These are phyloP conservation scores for Zelonia costaricensis DNA, from an alignment of 208 protist species.

Conservation along the genomic window DNA sequence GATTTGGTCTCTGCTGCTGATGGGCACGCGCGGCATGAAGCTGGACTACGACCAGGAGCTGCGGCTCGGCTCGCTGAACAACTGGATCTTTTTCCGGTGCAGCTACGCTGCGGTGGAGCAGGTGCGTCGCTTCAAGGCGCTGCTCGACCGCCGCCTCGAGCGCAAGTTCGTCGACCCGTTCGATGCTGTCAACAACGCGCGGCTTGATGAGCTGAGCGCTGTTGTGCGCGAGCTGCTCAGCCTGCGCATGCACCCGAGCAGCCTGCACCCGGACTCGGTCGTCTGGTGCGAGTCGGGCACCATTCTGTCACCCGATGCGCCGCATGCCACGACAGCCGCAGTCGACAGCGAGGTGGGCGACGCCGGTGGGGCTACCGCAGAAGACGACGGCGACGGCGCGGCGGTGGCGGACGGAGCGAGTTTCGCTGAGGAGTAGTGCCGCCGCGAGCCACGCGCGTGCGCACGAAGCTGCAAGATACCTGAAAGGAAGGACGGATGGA, in stretches of 20 bases:
- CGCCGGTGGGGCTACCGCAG: too few relatives aligned
- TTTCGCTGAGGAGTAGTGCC: too few relatives aligned
- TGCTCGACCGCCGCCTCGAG: constrained; percentile 50
- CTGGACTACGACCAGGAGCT: constrained; percentile 61
- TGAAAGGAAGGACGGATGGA: too few relatives aligned
- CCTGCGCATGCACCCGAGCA: constrained; percentile 49
- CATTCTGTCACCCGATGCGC: constrained; percentile 38
- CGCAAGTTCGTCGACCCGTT: constrained; percentile 59
- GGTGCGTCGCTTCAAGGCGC: constrained; percentile 60
- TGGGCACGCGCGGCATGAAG: constrained; percentile 43
- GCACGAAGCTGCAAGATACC: too few relatives aligned
- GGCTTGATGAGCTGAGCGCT: constrained; percentile 53
- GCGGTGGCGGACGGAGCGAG: neutral
- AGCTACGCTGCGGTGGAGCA: constrained; percentile 50
- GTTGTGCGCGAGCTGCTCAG: constrained; percentile 67
- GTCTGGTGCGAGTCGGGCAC: constrained; percentile 60
- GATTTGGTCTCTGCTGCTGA: constrained; percentile 77
- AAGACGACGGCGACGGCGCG: too few relatives aligned
- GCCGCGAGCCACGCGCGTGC: too few relatives aligned
- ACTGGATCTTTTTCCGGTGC: constrained; percentile 79
- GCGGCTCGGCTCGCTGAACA: constrained; percentile 57
- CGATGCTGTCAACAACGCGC: constrained; percentile 60
- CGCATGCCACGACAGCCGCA: neutral
- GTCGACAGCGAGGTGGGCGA: constrained; percentile 3
- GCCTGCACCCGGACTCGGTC: constrained; percentile 12